Percentiles rank a stretch among this genome's conserved stretches.
Conservation (phyloP, 768 basidiomycete genomes). For the Psilocybe tampanensis region DNA sequence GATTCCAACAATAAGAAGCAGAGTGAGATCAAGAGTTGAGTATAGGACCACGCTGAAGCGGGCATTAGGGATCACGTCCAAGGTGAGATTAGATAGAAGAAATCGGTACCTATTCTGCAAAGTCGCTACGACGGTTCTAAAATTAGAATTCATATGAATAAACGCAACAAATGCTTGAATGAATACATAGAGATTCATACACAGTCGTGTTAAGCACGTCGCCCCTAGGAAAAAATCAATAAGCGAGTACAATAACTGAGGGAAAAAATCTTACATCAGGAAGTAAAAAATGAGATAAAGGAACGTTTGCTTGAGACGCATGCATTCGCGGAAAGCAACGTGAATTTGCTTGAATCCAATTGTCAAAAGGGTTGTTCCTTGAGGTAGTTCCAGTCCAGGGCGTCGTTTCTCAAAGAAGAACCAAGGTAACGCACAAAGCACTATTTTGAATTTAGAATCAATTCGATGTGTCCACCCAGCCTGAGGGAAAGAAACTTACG, state of each 20-base stretch:
- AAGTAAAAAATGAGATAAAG: conserved; percentile 77
- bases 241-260: background rate
- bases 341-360: conserved; percentile 72
- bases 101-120: conserved; percentile 63
- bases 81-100: background rate
- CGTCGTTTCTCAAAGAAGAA: conserved; percentile 69
- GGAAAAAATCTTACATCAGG: conserved; percentile 54
- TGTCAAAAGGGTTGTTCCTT: conserved; percentile 55
- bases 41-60: conserved; percentile 61
- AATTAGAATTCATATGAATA: background rate
- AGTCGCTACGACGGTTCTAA: conserved; percentile 70
- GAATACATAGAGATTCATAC: conserved; percentile 45
- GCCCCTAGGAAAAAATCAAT: conserved; percentile 46
- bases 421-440: conserved; percentile 73
- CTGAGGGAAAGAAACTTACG: conserved; percentile 39
- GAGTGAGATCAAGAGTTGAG: conserved; percentile 70
- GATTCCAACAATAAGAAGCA: conserved; percentile 68
- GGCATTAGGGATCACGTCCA: background rate
- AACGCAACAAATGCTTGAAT: background rate
- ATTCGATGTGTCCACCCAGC: background rate
- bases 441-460: conserved; percentile 29
- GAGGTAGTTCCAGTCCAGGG: conserved; percentile 63
- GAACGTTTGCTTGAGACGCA: conserved; percentile 73
- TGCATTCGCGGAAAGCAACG: conserved; percentile 62
- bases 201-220: conserved; percentile 78